These are phyloP conservation scores for Kodamaea kakaduensis DNA, from an alignment of 805 yeast species.

Conservation along the genomic window DNA sequence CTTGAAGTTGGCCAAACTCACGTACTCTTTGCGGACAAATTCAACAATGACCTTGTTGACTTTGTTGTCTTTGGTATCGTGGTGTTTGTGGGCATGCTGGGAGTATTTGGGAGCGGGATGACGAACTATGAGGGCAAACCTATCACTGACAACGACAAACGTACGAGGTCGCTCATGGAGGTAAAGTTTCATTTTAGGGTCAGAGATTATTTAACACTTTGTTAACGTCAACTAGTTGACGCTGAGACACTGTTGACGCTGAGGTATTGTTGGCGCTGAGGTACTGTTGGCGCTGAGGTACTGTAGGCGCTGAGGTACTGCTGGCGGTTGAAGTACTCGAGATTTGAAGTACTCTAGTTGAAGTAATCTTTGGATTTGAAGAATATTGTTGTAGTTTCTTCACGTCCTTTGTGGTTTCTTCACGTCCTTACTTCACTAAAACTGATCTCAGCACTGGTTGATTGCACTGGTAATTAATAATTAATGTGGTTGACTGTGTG, in stretches of 20 bases:
- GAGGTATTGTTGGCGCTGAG: background rate
- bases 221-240: too few species aligned
- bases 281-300: background rate
- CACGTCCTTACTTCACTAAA: too few species aligned
- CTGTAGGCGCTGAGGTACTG: background rate
- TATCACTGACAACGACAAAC: conserved; percentile 57
- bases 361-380: too few species aligned
- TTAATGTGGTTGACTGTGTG: too few species aligned
- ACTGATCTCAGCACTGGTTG: too few species aligned
- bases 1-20: conserved; percentile 37
- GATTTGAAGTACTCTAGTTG: too few species aligned
- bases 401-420: too few species aligned
- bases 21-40: conserved; percentile 41
- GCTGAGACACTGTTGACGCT: background rate
- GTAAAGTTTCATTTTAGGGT: conserved; percentile 57
- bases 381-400: too few species aligned
- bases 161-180: conserved; percentile 65
- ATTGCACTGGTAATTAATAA: too few species aligned
- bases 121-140: conserved; percentile 57
- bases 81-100: conserved; percentile 20
- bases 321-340: too few species aligned
- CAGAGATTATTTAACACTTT: too few species aligned
- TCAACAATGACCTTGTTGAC: conserved; percentile 46
- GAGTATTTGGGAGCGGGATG: conserved; percentile 37
- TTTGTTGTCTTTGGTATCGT: conserved; percentile 24